Evolutionary conservation across 1,139 yeast genomes (phyloP).

Genomic region (Petasospora fabianii): DNA sequence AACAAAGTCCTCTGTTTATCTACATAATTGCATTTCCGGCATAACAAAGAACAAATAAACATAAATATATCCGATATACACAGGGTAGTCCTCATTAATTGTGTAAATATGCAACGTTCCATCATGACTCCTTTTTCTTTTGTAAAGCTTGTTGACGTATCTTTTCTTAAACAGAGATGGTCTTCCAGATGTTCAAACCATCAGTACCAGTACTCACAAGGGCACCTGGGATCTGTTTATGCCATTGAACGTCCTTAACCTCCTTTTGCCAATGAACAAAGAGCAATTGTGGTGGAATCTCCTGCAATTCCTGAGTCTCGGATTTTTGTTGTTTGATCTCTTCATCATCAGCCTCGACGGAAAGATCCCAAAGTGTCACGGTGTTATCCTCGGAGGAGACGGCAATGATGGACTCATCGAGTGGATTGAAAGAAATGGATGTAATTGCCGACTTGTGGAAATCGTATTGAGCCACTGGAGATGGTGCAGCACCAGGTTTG

Average conservation of each 20-base stretch:
- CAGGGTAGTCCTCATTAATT: background rate
- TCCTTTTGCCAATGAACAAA: slow-evolving; percentile 98
- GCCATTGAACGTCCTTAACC: slow-evolving; percentile 98
- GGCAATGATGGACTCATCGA: slow-evolving; percentile 92
- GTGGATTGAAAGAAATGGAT: slow-evolving; percentile 89
- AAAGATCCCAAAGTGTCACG: slow-evolving; percentile 94
- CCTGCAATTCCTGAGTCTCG: slow-evolving; percentile 74
- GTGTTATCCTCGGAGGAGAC: slow-evolving; percentile 96
- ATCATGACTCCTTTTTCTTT: background rate
- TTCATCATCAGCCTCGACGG: slow-evolving; percentile 96
- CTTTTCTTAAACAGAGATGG: slow-evolving; percentile 69
- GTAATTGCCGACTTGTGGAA: slow-evolving; percentile 95
- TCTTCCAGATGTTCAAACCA: slow-evolving; percentile 93
- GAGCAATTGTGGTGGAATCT: slow-evolving; percentile 91
- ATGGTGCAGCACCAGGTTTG: slow-evolving; percentile 53
- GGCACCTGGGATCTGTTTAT: slow-evolving; percentile 93
- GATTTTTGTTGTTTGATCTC: slow-evolving; percentile 73
- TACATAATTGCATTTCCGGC: too few relatives aligned
- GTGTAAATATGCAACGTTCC: background rate
- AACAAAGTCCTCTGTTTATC: too few relatives aligned
- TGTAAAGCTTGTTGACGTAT: too few relatives aligned
- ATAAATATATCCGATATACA: background rate
- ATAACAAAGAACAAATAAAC: background rate
- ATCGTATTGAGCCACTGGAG: slow-evolving; percentile 87
- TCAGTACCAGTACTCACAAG: slow-evolving; percentile 93